Evolutionary conservation across 345 rosid genomes (phyloP), one percentile per base, ranked within the genome.

Genomic region (Viola odorata): DNA sequence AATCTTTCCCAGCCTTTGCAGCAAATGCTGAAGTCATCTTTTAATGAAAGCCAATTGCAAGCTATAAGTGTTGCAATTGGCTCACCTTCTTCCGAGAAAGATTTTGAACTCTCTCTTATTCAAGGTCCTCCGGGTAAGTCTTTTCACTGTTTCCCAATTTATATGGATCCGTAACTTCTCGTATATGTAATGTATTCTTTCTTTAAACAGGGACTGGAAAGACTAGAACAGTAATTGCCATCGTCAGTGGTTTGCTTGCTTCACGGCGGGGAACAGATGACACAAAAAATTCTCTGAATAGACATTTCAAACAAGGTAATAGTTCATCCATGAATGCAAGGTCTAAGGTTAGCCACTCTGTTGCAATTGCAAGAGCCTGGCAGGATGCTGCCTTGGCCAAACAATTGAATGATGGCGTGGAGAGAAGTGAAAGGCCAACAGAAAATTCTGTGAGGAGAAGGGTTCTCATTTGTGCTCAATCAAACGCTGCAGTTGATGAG

Each of bases 401-500:
- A 69, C 96, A 89, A 67, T 64, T 87, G 59, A 77, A 75, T 70
- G 87, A 83, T 68, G 84, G 84, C 15, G 69, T 41, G 15, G 85
- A 77, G 69, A 76, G 64, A 53, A 69, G 71, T 42, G 73, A 68
- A 78, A 82, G 74, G 63, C 45, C 75, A 53, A 58, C 54, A 48
- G 94, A 80, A 73, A 72, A 64, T 68, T 80, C 75, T 68, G 61
- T 69, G 15, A 84, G 76, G 69, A 86, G 86, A 77, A 92, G 98
- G 74, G 90, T 92, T 65, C 79, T 92, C 56, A 73, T 92, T 60
- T 92, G 98, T 70, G 97, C 98, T 56, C 98, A 92, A 74, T 92
- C 98, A 64, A 92, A 92, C 82, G 98, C 98, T 58, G 98, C 98
- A 44, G 98, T 92, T 77, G 98, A 92, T 77, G 98, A 92, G 74